Evolutionary conservation across 257 asterid species (phyloP).

Genomic region (Fraxinus pennsylvanica): DNA sequence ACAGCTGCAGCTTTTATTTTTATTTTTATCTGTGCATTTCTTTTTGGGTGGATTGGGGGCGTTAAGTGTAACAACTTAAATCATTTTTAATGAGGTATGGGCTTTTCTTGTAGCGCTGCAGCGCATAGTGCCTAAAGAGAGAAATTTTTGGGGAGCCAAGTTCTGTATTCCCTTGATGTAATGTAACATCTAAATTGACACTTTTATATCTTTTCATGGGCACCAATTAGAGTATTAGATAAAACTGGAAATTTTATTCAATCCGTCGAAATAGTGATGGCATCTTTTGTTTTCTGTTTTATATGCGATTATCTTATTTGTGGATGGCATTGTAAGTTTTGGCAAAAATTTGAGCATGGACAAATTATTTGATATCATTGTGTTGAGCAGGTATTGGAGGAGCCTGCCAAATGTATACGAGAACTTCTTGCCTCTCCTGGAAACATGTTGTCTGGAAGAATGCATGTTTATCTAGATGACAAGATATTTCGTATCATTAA

Average conservation of each 20-base stretch:
- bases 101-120: neutral
- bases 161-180: neutral
- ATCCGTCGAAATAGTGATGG: neutral
- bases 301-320: neutral
- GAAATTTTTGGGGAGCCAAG: too few species aligned
- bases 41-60: too few species aligned
- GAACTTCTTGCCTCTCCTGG: slow-evolving; percentile 49
- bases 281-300: slow-evolving; percentile 7
- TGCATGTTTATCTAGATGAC: slow-evolving; percentile 49
- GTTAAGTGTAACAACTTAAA: too few species aligned
- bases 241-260: neutral
- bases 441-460: slow-evolving; percentile 48
- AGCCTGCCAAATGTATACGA: slow-evolving; percentile 59
- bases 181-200: neutral
- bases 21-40: too few species aligned
- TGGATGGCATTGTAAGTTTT: slow-evolving; percentile 11
- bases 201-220: slow-evolving; percentile 1
- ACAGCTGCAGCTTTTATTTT: too few species aligned
- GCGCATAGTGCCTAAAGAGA: neutral
- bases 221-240: neutral
- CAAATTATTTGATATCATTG: slow-evolving; percentile 19
- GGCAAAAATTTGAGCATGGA: neutral
- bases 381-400: slow-evolving; percentile 65
- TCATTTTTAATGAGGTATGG: too few species aligned
- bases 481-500: slow-evolving; percentile 44